These are phyloP conservation scores for Fusarium sp. DNA, from an alignment of 2,329 filamentous ascomycete genomes.

Conservation along the genomic window DNA sequence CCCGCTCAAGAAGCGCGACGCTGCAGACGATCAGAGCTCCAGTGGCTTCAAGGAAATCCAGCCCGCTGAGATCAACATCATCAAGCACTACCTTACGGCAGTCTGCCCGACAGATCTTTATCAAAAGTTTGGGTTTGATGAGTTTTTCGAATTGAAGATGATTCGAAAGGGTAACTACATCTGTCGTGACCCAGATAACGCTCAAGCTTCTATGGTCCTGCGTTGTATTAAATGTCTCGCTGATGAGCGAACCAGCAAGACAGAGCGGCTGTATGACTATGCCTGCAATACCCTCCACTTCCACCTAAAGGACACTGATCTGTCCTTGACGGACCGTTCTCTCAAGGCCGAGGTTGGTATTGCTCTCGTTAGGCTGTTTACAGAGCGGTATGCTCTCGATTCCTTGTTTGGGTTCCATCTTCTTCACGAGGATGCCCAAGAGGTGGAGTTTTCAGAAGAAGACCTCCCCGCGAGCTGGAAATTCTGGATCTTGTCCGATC, in stretches of 20 bases:
- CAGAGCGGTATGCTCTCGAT: not conserved
- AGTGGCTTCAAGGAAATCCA: conserved; percentile 5
- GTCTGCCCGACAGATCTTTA: not conserved
- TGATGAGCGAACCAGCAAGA: not conserved
- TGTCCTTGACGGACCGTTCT: not conserved
- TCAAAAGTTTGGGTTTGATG: not conserved
- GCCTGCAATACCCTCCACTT: not conserved
- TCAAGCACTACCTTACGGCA: not conserved
- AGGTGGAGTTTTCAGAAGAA: not conserved
- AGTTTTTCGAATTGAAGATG: not conserved
- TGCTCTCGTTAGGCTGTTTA: not conserved
- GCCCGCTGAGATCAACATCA: not conserved
- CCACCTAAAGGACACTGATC: not conserved
- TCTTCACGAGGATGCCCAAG: not conserved
- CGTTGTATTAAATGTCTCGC: not conserved
- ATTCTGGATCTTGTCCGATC: not conserved
- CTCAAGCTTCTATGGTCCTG: not conserved
- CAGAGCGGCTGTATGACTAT: not conserved
- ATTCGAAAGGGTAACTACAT: not conserved
- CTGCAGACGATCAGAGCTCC: not conserved
- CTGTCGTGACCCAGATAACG: not conserved
- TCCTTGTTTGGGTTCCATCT: not conserved
- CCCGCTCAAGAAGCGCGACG: not conserved
- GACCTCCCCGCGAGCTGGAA: not conserved
- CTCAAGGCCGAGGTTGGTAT: not conserved